These are phyloP conservation scores for Sporothrix curviconia DNA, from an alignment of 2,329 filamentous ascomycete genomes.

Conservation along the genomic window DNA sequence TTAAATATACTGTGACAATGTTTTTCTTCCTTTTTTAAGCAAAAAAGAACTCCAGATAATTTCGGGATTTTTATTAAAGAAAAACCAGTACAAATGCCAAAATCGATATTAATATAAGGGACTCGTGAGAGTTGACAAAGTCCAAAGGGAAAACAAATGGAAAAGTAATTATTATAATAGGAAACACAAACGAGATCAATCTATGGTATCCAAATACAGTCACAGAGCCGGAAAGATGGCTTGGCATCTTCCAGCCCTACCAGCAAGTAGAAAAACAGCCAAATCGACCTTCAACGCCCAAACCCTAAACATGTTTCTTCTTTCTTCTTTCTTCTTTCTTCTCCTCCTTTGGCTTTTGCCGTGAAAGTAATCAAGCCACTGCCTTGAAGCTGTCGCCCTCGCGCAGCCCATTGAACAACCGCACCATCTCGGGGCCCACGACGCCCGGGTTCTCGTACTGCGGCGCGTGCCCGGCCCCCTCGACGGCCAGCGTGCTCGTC, in stretches of 20 bases:
- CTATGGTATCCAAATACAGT: not conserved
- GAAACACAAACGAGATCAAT: not conserved
- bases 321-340: not conserved
- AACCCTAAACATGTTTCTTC: not conserved
- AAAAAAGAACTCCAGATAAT: too few relatives aligned
- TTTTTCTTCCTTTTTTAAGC: too few relatives aligned
- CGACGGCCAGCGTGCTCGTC: conserved; percentile 10
- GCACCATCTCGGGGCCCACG: conserved; percentile 16
- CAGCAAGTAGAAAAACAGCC: not conserved
- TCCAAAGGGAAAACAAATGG: not conserved
- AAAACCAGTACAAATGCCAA: too few relatives aligned
- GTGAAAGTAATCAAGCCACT: too few relatives aligned
- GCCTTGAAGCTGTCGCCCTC: conserved; percentile 4
- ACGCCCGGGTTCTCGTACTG: conserved; percentile 18
- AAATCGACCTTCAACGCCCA: not conserved
- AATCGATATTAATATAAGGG: too few relatives aligned
- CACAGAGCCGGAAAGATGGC: not conserved
- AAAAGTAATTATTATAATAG: not conserved
- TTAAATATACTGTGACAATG: too few relatives aligned
- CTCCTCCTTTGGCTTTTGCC: too few relatives aligned
- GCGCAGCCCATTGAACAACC: conserved; percentile 14
- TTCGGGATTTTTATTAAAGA: too few relatives aligned
- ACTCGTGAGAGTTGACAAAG: too few relatives aligned
- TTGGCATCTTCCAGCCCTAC: not conserved
- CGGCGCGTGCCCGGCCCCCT: conserved; percentile 19